A percentile compares a stretch with the other conserved stretches of the same genome.
phyloP scores from a whole-genome alignment of 2,329 filamentous ascomycete genomes.

The Epichloe coenophiala region DNA sequence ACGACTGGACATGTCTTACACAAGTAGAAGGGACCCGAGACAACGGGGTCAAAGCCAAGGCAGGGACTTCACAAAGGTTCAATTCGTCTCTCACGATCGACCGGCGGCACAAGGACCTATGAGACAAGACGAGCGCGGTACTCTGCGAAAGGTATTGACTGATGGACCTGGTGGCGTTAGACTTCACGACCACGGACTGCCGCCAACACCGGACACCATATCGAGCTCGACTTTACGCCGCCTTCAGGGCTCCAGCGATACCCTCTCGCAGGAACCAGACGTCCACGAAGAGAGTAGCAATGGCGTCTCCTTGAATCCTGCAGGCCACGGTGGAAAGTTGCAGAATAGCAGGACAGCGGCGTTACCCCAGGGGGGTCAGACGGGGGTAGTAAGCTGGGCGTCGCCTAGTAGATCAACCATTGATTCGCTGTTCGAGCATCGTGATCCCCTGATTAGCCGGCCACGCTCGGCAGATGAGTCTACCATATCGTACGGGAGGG shows the following conservation, averaged over 20 bases:
- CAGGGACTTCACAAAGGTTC: conserved; percentile 8
- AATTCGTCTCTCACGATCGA: conserved; percentile 9
- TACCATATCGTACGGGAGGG: conserved; percentile 25
- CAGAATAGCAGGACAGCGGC: not conserved
- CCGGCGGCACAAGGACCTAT: conserved; percentile 13
- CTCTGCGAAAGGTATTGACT: conserved; percentile 34
- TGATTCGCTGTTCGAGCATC: conserved; percentile 9
- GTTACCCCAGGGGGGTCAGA: not conserved
- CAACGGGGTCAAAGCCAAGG: conserved; percentile 16
- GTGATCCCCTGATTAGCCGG: conserved; percentile 18
- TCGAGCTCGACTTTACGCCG: conserved; percentile 40
- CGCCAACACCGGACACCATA: conserved; percentile 47
- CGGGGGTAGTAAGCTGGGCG: conserved; percentile 4
- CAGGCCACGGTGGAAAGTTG: conserved; percentile 6
- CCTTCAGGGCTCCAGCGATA: conserved; percentile 38
- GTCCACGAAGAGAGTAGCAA: conserved; percentile 19
- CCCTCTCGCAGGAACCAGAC: conserved; percentile 21
- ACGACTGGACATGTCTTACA: conserved; percentile 22
- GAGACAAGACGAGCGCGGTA: conserved; percentile 34
- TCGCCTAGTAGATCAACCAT: not conserved
- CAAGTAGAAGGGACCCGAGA: conserved; percentile 15
- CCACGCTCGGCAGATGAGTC: conserved; percentile 36
- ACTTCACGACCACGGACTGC: conserved; percentile 31
- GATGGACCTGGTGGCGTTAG: conserved; percentile 28
- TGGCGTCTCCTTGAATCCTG: conserved; percentile 16